Evolutionary conservation across 192 early-diverging fungal genomes (phyloP).

Genomic region (Entomortierella parvispora): DNA sequence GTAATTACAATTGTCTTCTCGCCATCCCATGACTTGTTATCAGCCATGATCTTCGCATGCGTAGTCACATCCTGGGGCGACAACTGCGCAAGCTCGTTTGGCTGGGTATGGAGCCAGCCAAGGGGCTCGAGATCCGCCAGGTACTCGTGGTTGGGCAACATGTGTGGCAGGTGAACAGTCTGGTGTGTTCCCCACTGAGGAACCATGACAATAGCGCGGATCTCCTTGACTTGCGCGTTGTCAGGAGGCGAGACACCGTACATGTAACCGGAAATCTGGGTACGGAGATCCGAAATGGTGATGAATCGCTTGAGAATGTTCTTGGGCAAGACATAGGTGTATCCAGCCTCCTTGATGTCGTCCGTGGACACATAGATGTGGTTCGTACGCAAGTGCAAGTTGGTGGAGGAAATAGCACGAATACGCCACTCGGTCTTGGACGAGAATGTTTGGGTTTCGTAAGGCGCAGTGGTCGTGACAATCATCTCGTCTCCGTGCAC

Average conservation of each 20-base stretch:
- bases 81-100: slow-evolving; percentile 89
- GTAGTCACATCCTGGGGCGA: slow-evolving; percentile 91
- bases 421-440: slow-evolving; percentile 99
- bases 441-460: slow-evolving; percentile 96
- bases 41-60: slow-evolving; percentile 90
- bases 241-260: slow-evolving; percentile 92
- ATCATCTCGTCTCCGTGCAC: slow-evolving; percentile 98
- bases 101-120: slow-evolving; percentile 98
- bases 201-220: slow-evolving; percentile 92
- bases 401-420: slow-evolving; percentile 96
- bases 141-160: slow-evolving; percentile 91
- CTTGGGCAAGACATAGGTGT: slow-evolving; percentile 97
- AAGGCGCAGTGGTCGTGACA: slow-evolving; percentile 96
- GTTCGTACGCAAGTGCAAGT: slow-evolving; percentile 93
- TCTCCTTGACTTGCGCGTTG: slow-evolving; percentile 95
- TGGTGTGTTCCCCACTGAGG: slow-evolving; percentile 98
- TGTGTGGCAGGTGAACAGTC: slow-evolving; percentile 90
- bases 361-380: slow-evolving; percentile 97
- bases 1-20: slow-evolving; percentile 93
- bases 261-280: slow-evolving; percentile 95
- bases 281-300: slow-evolving; percentile 91
- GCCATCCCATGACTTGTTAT: slow-evolving; percentile 93
- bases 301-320: slow-evolving; percentile 98
- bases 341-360: slow-evolving; percentile 94
- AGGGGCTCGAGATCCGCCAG: slow-evolving; percentile 94